Percentiles rank a stretch among this genome's conserved stretches.
Evolutionary conservation across 2,329 filamentous ascomycete species (phyloP).

Genomic region (Ceratocystis variospora): DNA sequence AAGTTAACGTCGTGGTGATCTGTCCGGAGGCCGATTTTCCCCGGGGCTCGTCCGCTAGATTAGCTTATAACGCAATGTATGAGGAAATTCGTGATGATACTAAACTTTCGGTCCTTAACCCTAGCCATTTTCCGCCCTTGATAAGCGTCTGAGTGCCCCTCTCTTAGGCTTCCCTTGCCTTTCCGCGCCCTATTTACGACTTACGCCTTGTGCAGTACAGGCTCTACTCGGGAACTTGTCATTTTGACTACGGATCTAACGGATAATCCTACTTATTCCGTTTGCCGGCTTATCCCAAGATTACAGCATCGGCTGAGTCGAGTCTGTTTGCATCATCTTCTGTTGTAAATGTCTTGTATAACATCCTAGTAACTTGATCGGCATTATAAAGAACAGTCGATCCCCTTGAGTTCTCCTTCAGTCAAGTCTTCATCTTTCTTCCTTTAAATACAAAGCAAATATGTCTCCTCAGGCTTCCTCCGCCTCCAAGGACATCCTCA

Average conservation of each 20-base stretch:
- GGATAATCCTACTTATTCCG: not conserved
- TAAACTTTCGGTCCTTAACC: too few relatives aligned
- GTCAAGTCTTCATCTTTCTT: not conserved
- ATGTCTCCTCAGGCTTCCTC: not conserved
- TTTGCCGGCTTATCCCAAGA: not conserved
- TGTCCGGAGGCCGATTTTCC: too few relatives aligned
- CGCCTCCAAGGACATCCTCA: conserved; percentile 10
- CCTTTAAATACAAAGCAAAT: not conserved
- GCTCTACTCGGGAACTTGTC: not conserved
- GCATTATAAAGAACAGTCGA: not conserved
- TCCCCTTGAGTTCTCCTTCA: not conserved
- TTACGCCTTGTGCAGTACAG: not conserved
- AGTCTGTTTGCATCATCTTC: not conserved
- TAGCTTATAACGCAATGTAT: too few relatives aligned
- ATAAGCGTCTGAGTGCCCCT: too few relatives aligned
- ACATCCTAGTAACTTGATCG: too few relatives aligned
- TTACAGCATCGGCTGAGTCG: not conserved
- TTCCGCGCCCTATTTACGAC: too few relatives aligned
- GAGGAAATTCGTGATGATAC: too few relatives aligned
- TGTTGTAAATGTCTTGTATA: not conserved
- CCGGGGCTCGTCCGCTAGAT: too few relatives aligned
- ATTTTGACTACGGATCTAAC: not conserved
- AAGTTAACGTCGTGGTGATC: too few relatives aligned
- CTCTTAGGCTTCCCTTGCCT: too few relatives aligned
- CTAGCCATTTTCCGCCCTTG: too few relatives aligned